A percentile compares a stretch with the other conserved stretches of the same genome.
Conservation (phyloP, 352 stramenopile species). For the Globisporangium sylvaticum region DNA sequence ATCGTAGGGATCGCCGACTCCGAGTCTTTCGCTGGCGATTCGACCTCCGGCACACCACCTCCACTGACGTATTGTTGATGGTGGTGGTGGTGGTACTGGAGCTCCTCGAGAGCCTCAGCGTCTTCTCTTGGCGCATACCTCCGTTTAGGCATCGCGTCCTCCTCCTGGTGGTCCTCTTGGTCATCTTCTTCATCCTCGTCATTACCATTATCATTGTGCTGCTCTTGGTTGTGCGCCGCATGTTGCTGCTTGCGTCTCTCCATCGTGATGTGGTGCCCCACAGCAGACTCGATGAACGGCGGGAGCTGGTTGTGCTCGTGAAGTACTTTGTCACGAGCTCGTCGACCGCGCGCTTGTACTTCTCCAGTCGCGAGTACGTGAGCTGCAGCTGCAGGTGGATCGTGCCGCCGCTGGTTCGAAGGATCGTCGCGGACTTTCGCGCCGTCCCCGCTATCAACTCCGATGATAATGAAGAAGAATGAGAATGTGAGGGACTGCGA, state of each 20-base stretch:
- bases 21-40: constrained; percentile 12
- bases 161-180: neutral
- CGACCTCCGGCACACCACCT: constrained; percentile 11
- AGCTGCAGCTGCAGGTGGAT: constrained; percentile 61
- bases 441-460: constrained; percentile 7
- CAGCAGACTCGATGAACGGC: constrained; percentile 43
- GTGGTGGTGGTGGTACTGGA: constrained; percentile 1
- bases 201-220: constrained; percentile 23
- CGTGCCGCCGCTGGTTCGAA: constrained; percentile 34
- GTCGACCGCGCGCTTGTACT: constrained; percentile 53
- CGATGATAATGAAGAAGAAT: constrained; percentile 1
- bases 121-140: constrained; percentile 12
- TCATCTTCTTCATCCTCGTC: constrained; percentile 24
- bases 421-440: constrained; percentile 5
- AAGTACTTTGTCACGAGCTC: constrained; percentile 55
- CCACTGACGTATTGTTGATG: constrained; percentile 8
- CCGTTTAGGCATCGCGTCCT: neutral
- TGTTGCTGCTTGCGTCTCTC: constrained; percentile 12
- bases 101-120: constrained; percentile 9
- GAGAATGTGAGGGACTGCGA: constrained; percentile 18
- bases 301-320: constrained; percentile 52
- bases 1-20: constrained; percentile 18
- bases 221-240: constrained; percentile 21
- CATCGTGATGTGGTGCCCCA: constrained; percentile 1
- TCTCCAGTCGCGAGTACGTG: constrained; percentile 55